These are phyloP conservation scores for Mycena citricolor DNA, from an alignment of 1,284 basidiomycete species.

Conservation along the genomic window DNA sequence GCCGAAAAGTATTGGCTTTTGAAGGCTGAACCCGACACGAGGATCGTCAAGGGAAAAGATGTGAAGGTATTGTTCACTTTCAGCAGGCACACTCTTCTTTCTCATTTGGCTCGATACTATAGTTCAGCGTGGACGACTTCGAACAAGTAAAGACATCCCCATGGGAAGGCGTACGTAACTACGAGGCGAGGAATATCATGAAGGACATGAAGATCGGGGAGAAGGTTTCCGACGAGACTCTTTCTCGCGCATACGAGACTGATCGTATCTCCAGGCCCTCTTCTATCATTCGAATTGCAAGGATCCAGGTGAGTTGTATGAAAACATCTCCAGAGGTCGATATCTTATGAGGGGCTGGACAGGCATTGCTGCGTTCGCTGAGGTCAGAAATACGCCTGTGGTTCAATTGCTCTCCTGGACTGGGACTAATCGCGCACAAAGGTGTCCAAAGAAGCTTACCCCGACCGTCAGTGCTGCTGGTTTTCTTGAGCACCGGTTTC, in stretches of 20 bases:
- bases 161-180: constrained; percentile 93
- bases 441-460: constrained; percentile 84
- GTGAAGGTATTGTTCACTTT: constrained; percentile 64
- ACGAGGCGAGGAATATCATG: constrained; percentile 91
- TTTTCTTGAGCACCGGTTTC: constrained; percentile 17
- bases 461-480: constrained; percentile 69
- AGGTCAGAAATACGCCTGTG: constrained; percentile 47
- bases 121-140: constrained; percentile 93
- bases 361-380: constrained; percentile 86
- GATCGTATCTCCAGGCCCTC: constrained; percentile 44
- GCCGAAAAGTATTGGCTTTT: constrained; percentile 68
- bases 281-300: constrained; percentile 96
- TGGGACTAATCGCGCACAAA: constrained; percentile 29
- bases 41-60: constrained; percentile 87
- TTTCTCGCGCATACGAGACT: constrained; percentile 20
- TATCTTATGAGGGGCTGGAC: constrained; percentile 18
- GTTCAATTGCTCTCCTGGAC: background rate
- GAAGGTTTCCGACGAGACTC: constrained; percentile 58
- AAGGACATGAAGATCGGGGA: constrained; percentile 87
- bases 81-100: background rate
- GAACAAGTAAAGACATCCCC: constrained; percentile 71
- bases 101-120: constrained; percentile 7
- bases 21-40: constrained; percentile 89
- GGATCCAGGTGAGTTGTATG: constrained; percentile 60
- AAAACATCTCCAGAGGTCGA: background rate